phyloP scores from a whole-genome alignment of 805 yeast species.

The Metschnikowia noctiluminum region DNA sequence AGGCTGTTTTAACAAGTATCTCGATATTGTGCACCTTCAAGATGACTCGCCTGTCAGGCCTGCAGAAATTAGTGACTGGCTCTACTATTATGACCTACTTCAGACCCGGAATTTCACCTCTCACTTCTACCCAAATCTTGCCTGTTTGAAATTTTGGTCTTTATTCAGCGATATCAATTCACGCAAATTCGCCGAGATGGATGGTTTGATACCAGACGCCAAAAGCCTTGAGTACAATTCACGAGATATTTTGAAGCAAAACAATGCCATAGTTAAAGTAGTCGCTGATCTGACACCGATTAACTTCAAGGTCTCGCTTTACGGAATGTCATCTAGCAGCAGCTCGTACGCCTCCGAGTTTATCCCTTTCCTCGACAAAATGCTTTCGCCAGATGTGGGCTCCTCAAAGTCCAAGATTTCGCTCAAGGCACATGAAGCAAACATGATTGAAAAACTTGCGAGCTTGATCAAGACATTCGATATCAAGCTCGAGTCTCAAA shows the following conservation, averaged over 20 bases:
- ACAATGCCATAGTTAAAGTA: constrained; percentile 30
- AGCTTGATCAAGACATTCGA: constrained; percentile 37
- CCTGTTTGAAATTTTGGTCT: constrained; percentile 60
- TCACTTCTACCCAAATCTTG: constrained; percentile 51
- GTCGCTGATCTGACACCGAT: constrained; percentile 30
- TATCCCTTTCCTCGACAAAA: constrained; percentile 31
- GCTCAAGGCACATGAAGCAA: constrained; percentile 28
- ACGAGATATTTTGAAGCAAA: constrained; percentile 34
- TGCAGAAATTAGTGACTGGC: constrained; percentile 67
- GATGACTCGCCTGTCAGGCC: constrained; percentile 65
- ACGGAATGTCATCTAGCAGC: constrained; percentile 21
- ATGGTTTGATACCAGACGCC: constrained; percentile 30
- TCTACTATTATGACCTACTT: constrained; percentile 65
- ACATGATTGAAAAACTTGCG: constrained; percentile 35
- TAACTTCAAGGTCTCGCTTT: constrained; percentile 26
- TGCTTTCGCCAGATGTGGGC: constrained; percentile 31
- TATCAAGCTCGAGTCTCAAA: constrained; percentile 35
- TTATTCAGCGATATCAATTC: constrained; percentile 60
- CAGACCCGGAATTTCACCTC: constrained; percentile 28
- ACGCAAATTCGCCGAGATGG: constrained; percentile 9
- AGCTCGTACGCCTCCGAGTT: constrained; percentile 27
- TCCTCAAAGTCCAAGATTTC: constrained; percentile 22
- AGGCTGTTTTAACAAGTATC: constrained; percentile 70
- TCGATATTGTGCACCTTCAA: constrained; percentile 53
- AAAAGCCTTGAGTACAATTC: constrained; percentile 36